Evolutionary conservation across 1,284 basidiomycete species (phyloP).

Genomic region (Phellinidium pouzarii): DNA sequence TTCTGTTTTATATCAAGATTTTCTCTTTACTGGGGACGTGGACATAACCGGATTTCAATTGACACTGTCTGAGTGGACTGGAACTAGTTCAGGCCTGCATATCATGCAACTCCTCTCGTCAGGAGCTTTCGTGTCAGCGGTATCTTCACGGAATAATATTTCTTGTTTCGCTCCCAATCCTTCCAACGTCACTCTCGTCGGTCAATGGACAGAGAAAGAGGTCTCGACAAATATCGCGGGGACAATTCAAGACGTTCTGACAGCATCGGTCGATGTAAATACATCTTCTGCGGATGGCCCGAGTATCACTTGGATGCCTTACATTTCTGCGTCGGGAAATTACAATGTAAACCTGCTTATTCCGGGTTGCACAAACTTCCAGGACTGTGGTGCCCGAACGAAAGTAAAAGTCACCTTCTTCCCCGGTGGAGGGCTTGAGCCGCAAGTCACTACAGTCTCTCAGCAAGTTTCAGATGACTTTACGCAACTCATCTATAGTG

Average conservation of each 20-base stretch:
- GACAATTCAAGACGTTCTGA: constrained; percentile 71
- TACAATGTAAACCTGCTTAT: constrained; percentile 84
- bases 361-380: constrained; percentile 79
- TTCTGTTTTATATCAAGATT: constrained; percentile 81
- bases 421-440: constrained; percentile 59
- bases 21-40: constrained; percentile 62
- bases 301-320: constrained; percentile 84
- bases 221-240: constrained; percentile 71
- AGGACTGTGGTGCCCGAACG: constrained; percentile 78
- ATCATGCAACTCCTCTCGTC: constrained; percentile 86
- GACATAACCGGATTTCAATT: constrained; percentile 80
- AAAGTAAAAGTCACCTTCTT: constrained; percentile 80
- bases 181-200: constrained; percentile 57
- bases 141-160: constrained; percentile 49
- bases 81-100: constrained; percentile 77
- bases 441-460: constrained; percentile 62
- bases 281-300: constrained; percentile 56
- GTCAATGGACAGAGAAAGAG: constrained; percentile 60
- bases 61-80: constrained; percentile 71
- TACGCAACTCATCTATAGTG: constrained; percentile 66
- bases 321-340: constrained; percentile 79
- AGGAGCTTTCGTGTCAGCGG: constrained; percentile 79
- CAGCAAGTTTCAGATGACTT: constrained; percentile 70
- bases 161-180: constrained; percentile 73
- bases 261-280: constrained; percentile 61